Evolutionary conservation across 352 stramenopile genomes (phyloP), one percentile per base, ranked within the genome.

Genomic region (Phytophthora niederhauseri): DNA sequence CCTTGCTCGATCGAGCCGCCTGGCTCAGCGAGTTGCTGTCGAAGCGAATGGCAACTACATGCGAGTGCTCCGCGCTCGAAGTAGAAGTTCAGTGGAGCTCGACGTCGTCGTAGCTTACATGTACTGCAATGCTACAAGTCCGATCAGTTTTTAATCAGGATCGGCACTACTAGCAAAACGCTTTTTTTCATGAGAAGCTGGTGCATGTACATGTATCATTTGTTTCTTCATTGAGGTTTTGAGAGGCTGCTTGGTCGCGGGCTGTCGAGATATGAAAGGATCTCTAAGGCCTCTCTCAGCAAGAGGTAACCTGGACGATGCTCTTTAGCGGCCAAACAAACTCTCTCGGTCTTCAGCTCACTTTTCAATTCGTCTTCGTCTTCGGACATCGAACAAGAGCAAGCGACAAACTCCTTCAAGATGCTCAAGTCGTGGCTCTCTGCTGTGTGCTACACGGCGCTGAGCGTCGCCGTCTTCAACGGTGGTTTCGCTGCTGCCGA

Each of bases 341-440:
- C 43, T 20, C 43, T 0, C 22, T 24, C 45, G 24, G 45, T 14
- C 8, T 28, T n/a, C 41, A 50, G 51, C 36, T 71, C 62, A 75
- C 34, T 75, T 68, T 71, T 63, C 41, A 67, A 67, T 71, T 75
- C n/a, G 56, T 34, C 43, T 61, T 63, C 43, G n/a, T 69, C 30
- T 7, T 52, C 19, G 45, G 19, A 51, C 20, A 22, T 30, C 4
- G 57, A 63, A 31, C 58, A 49, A 57, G 36, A 65, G 45, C 55
- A 64, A 71, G 45, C 19, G 49, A 22, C 31, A 15, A 52, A 54
- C 17, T 41, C 19, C 58, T 28, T 17, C 30, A 67, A 68, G 43
- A 75, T 72, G 68, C 68, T 75, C 45, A 75, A 68, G 57, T 71
- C 51, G 22, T 75, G 62, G 63, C 22, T 54, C 31, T 66, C 61